Evolutionary conservation across 2,329 filamentous ascomycete genomes (phyloP), one percentile per base, ranked within the genome.

Genomic region (Penicillium oxalicum): DNA sequence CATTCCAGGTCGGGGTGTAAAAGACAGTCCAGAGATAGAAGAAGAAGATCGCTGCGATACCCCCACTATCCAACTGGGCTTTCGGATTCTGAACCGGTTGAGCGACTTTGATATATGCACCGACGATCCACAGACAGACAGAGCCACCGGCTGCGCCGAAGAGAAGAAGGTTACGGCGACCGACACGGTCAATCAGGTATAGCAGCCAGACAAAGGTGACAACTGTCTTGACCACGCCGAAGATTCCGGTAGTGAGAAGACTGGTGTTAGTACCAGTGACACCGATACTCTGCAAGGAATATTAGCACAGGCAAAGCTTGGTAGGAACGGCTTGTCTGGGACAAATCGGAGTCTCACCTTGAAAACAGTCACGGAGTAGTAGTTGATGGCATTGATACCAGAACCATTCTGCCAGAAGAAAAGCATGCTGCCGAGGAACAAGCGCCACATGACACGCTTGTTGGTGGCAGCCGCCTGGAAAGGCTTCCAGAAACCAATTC

Each of bases 371-470:
- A 85, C 84, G 1, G 74, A 77, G 67, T 85, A 88, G 70, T 88
- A 89, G 72, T 88, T 89, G 71, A 87, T 84, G 18, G 86, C 85
- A 57, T 89, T 89, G 71, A 89, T 89, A 2, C 86, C 86, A 3
- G 73, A 77, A 43, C 83, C 83, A 59, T 91, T 91, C 68, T 91
- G 87, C 77, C 83, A 89, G 45, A 91, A 72, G 74, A 91, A 91
- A 18, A 91, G 75, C 60, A 87, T 79, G 47, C 79, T 79, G 40
- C 87, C 87, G 9, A 91, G 76, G 64, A 88, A 79, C 69, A 91
- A 83, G 37, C 87, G 80, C 74, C 82, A 88, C 56, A 80, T 80
- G 26, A 87, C 77, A 61, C 77, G 78, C 49, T 70, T 74, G 55
- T 80, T 70, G 57, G 74, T 76, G 49, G 77, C 73, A 24, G 80